These are phyloP conservation scores for Hexamita inflata DNA, from an alignment of 208 protist species.

Conservation along the genomic window DNA sequence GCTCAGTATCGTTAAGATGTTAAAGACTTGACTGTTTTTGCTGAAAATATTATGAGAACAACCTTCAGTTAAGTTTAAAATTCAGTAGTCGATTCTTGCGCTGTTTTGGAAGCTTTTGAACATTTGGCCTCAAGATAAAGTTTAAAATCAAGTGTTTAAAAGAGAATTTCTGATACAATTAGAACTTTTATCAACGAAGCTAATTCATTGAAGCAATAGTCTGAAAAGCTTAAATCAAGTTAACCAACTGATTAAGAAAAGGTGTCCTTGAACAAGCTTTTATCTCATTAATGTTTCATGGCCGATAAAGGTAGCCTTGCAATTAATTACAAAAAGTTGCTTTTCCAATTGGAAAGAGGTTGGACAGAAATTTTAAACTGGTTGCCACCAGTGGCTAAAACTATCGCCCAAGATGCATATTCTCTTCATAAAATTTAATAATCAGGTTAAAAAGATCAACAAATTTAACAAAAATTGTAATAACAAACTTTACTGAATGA, in stretches of 20 bases:
- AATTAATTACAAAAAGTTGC: not conserved
- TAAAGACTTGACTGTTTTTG: conserved; percentile 8
- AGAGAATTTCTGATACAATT: conserved; percentile 8
- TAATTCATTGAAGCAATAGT: not conserved
- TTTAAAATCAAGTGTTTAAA: not conserved
- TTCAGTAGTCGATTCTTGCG: conserved; percentile 12
- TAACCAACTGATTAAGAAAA: not conserved
- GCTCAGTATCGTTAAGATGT: not conserved
- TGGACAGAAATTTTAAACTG: not conserved
- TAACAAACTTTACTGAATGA: too few relatives aligned
- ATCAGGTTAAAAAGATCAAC: too few relatives aligned
- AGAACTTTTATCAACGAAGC: conserved; percentile 6
- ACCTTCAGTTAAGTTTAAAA: not conserved
- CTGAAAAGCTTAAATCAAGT: not conserved
- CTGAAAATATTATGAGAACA: conserved; percentile 26
- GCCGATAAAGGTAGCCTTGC: not conserved
- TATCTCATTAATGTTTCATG: not conserved
- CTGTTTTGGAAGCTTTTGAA: conserved; percentile 8
- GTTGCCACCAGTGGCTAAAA: not conserved
- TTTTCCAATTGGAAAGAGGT: not conserved
- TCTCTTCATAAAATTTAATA: too few relatives aligned
- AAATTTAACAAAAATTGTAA: too few relatives aligned
- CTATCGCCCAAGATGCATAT: not conserved
- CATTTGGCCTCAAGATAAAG: not conserved
- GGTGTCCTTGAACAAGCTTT: not conserved